Evolutionary conservation across 768 basidiomycete species (phyloP).

Genomic region (Crassisporium funariophilum): DNA sequence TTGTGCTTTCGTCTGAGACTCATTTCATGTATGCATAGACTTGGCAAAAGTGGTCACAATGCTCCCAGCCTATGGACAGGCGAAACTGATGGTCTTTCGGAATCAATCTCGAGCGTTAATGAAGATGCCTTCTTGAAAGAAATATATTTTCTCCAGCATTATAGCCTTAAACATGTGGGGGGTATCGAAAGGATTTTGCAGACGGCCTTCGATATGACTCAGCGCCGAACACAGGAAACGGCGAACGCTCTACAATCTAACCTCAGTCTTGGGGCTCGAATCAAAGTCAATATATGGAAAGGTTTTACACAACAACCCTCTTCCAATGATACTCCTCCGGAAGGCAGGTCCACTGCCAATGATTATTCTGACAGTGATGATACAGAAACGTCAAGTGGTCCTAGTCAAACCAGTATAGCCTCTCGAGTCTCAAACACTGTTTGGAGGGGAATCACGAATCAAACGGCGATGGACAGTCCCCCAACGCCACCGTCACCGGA

Average conservation of each 20-base stretch:
- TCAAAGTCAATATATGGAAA: constrained; percentile 67
- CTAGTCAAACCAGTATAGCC: constrained; percentile 11
- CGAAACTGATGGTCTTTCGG: constrained; percentile 40
- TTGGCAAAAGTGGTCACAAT: constrained; percentile 49
- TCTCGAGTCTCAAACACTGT: constrained; percentile 61
- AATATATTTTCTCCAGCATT: constrained; percentile 62
- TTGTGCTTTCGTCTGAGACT: constrained; percentile 1
- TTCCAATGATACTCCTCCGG: constrained; percentile 35
- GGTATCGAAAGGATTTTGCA: constrained; percentile 74
- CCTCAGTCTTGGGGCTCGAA: constrained; percentile 53
- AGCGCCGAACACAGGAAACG: constrained; percentile 46
- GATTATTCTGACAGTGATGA: constrained; percentile 41
- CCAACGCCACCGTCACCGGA: constrained; percentile 39
- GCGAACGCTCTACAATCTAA: constrained; percentile 32
- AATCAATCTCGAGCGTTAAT: constrained; percentile 47
- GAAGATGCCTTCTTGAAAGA: constrained; percentile 70
- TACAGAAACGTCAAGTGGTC: constrained; percentile 40
- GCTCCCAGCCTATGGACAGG: constrained; percentile 57
- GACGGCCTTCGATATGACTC: constrained; percentile 60
- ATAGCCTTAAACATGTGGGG: constrained; percentile 65
- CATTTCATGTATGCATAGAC: constrained; percentile 35
- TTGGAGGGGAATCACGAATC: constrained; percentile 79
- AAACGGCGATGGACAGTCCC: constrained; percentile 68
- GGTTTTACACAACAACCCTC: constrained; percentile 57
- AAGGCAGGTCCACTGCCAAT: constrained; percentile 37